Percentiles rank a stretch among this genome's conserved stretches.
Conservation (phyloP, 345 rosid genomes). For the Psidium guajava region DNA sequence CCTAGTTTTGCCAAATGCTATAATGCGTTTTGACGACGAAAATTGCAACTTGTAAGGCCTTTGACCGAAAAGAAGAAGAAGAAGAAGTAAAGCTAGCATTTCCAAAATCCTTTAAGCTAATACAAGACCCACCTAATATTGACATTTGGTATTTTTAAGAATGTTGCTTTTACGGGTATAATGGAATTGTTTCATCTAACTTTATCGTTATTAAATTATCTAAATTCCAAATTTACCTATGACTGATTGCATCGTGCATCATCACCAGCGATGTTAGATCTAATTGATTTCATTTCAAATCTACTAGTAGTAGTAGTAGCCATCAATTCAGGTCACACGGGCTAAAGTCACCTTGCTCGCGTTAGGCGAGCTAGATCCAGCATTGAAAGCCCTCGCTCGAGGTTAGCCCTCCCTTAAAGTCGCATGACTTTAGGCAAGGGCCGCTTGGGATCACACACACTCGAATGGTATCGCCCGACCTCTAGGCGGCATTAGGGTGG, state of each 20-base stretch:
- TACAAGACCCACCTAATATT: neutral
- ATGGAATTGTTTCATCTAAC: neutral
- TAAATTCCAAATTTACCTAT: neutral
- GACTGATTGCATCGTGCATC: neutral
- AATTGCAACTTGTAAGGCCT: neutral
- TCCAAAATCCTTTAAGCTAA: neutral
- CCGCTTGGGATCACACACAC: neutral
- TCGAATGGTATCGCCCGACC: neutral
- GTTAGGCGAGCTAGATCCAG: neutral
- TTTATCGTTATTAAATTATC: neutral
- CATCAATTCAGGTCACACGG: no score
- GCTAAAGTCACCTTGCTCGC: accelerated
- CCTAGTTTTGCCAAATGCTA: neutral
- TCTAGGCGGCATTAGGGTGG: neutral
- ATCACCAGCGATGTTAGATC: accelerated
- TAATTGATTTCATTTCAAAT: no score
- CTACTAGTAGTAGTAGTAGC: no score
- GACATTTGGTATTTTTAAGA: neutral
- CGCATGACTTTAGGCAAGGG: neutral
- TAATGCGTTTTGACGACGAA: neutral
- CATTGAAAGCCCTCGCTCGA: accelerated
- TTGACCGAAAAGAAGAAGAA: neutral
- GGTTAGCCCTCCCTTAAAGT: no score
- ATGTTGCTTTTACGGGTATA: neutral
- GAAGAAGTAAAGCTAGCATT: neutral